Conservation (phyloP, 2,329 filamentous ascomycete species). For the Fusarium paranaense region DNA sequence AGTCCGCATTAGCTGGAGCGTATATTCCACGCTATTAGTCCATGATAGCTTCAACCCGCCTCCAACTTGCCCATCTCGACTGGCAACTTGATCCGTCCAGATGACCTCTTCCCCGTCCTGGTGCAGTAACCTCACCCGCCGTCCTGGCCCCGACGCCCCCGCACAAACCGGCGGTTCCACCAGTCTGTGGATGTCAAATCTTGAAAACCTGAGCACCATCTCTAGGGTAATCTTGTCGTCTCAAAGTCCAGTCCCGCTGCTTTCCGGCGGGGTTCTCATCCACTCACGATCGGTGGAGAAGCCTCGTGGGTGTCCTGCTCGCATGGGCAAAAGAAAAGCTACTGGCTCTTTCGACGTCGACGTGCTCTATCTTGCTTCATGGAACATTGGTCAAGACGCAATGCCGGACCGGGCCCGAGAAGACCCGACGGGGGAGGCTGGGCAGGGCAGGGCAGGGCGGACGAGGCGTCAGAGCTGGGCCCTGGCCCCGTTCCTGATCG, state of each 20-base stretch:
- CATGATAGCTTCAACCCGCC: not conserved
- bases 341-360: not conserved
- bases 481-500: constrained; percentile 7
- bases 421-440: constrained; percentile 33
- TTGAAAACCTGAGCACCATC: not conserved
- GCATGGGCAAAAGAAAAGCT: constrained; percentile 2
- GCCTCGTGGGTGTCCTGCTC: constrained; percentile 38
- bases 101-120: constrained; percentile 18
- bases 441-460: constrained; percentile 1
- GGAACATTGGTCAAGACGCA: not conserved
- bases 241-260: constrained; percentile 3
- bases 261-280: constrained; percentile 29
- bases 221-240: constrained; percentile 17
- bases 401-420: constrained; percentile 38
- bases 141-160: constrained; percentile 15
- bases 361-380: not conserved
- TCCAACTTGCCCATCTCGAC: not conserved
- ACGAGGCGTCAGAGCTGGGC: constrained; percentile 1
- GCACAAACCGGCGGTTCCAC: constrained; percentile 15
- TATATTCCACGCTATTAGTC: not conserved
- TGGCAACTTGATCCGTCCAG: not conserved
- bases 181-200: not conserved
- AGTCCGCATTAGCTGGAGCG: not conserved
- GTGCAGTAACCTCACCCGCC: constrained; percentile 5
- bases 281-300: constrained; percentile 42